Base-by-base conservation (phyloP, 768 basidiomycete genomes). In the Phaeotremella fagi region DNA sequence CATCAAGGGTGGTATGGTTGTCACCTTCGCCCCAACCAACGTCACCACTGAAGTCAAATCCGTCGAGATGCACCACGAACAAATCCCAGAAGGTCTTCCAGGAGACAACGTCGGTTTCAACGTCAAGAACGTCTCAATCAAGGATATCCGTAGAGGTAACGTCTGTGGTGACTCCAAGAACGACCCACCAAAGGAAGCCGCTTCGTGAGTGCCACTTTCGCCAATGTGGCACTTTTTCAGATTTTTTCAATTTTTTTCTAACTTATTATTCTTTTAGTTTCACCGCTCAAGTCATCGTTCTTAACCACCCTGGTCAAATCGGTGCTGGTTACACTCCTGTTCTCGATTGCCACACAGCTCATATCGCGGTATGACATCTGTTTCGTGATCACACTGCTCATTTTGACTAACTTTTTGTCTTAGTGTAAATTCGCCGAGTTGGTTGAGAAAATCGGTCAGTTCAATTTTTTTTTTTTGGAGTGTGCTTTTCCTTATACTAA, bases 41-140 rank as follows among this genome's bases (percentile, higher is more conserved):
- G 94, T 99, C 73, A 97, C 91, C 79, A 99, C 95, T 80, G 95
- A 99, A 90, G 95, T 99, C 83, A 98, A 98, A 86, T 98, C 95
- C 70, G 91, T 95, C 77, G 92, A 97, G 81, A 97, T 97, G 94
- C 70, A 72, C 72, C 71, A 72, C 71, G 69, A 72, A 60, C 90
- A 92, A 79, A 91, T 99, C 77, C 85, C 81, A 76, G 81, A 88
- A 78, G 95, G 94, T 80, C 63, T 80, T 60, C 95, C 95, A 57
- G 95, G 95, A 82, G 95, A 99, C 84, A 99, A 99, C 79, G 94
- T 99, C 75, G 72, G 64, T 49, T 55, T 60, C 50, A 58, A 58
- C 57, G 52, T 58, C 51, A 58, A 58, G 57, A 58, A 58, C 57
- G 46, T 99, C 44, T 98, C 95, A 58, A 94, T 99, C 78, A 99